phyloP scores from a whole-genome alignment of 2,329 filamentous ascomycete species.

The Lachnellula subtilissima region DNA sequence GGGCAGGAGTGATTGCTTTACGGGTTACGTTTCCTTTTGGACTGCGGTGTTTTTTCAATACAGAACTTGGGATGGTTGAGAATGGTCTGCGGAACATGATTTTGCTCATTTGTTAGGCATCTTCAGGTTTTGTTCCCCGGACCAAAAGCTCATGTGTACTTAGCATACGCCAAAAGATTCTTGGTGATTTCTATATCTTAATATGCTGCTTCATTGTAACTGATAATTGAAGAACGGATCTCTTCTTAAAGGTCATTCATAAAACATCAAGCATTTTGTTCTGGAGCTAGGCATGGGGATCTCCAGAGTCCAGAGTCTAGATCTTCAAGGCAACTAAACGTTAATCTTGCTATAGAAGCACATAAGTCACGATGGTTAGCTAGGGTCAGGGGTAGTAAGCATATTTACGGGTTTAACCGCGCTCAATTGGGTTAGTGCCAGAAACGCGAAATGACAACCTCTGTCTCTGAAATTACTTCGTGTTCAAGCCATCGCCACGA shows the following conservation, averaged over 20 bases:
- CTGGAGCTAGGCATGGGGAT: background rate
- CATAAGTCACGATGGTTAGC: background rate
- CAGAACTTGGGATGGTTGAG: conserved; percentile 15
- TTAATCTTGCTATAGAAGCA: background rate
- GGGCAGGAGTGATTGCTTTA: conserved; percentile 70
- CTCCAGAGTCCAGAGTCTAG: background rate
- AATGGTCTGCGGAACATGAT: conserved; percentile 3
- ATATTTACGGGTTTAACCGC: background rate
- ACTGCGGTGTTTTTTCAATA: conserved; percentile 22
- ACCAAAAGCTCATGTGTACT: conserved; percentile 4
- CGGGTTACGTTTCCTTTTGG: conserved; percentile 12
- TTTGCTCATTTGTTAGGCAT: conserved; percentile 3
- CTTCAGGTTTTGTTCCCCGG: background rate
- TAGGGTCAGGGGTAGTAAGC: background rate
- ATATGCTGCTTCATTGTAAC: background rate
- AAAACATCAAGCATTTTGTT: background rate
- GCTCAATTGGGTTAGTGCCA: background rate
- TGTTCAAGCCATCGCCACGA: background rate
- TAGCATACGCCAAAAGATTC: conserved; percentile 4
- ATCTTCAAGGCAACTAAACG: background rate
- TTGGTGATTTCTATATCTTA: conserved; percentile 2
- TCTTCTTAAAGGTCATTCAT: no score
- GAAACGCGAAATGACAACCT: background rate
- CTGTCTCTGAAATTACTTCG: background rate
- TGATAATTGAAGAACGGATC: background rate